Conservation (phyloP, 2,329 filamentous ascomycete genomes). For the Dactylella cylindrospora region DNA sequence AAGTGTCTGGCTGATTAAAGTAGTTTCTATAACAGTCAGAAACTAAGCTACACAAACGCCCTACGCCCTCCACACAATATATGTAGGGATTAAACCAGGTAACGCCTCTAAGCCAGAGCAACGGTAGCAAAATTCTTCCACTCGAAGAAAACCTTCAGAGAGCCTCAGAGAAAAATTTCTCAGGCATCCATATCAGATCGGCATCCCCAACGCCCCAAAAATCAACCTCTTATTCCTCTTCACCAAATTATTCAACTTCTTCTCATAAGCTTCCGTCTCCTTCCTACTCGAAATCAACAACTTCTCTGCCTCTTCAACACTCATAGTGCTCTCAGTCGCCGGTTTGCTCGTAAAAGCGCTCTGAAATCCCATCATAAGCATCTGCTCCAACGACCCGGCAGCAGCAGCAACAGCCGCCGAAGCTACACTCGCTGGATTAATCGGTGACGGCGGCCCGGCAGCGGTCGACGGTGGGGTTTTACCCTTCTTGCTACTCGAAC, state of each 20-base stretch:
- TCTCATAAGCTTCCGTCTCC: constrained; percentile 65
- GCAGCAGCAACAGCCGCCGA: constrained; percentile 41
- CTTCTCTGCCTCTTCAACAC: constrained; percentile 64
- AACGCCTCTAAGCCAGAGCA: too few relatives aligned
- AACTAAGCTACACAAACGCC: too few relatives aligned
- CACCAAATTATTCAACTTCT: constrained; percentile 62
- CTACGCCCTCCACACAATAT: too few relatives aligned
- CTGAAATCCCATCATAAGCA: constrained; percentile 42
- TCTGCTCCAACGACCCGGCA: constrained; percentile 32
- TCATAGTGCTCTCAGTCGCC: constrained; percentile 53
- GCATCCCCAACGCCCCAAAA: constrained; percentile 28
- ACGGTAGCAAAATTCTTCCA: too few relatives aligned
- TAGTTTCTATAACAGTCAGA: too few relatives aligned
- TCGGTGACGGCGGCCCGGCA: constrained; percentile 21
- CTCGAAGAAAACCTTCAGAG: too few relatives aligned
- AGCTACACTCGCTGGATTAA: constrained; percentile 37
- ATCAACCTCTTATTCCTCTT: constrained; percentile 58
- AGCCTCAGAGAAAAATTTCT: background rate
- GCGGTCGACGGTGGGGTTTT: constrained; percentile 20
- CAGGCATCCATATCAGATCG: background rate
- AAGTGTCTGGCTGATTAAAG: too few relatives aligned
- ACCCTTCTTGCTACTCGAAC: constrained; percentile 3
- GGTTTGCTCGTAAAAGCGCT: constrained; percentile 21
- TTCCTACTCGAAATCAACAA: constrained; percentile 58
- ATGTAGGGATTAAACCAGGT: too few relatives aligned